These are phyloP conservation scores for Vaucheria bursata DNA, from an alignment of 352 stramenopile species.

Conservation along the genomic window DNA sequence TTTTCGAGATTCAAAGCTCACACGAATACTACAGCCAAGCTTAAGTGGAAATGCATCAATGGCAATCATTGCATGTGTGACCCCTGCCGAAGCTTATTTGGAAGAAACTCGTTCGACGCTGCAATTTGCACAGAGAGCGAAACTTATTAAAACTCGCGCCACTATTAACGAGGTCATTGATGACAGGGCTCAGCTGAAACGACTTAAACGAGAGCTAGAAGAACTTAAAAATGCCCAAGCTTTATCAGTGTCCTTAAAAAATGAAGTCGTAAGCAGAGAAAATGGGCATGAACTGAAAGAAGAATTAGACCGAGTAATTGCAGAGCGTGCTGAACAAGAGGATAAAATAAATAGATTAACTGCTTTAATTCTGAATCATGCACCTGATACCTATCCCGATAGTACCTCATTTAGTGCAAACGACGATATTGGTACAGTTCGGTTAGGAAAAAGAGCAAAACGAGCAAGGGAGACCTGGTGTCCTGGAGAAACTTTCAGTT, in stretches of 20 bases:
- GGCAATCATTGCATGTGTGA: slow-evolving; percentile 90
- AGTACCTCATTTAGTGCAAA: background rate
- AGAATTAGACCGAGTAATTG: slow-evolving; percentile 22
- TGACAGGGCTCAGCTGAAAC: slow-evolving; percentile 45
- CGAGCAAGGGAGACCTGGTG: slow-evolving; percentile 45
- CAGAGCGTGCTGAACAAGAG: slow-evolving; percentile 30
- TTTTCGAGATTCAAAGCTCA: slow-evolving; percentile 96
- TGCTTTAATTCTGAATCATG: slow-evolving; percentile 30
- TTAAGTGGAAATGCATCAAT: slow-evolving; percentile 88
- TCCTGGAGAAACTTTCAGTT: too few species aligned
- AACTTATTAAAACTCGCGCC: slow-evolving; percentile 71
- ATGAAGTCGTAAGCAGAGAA: background rate
- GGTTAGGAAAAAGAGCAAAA: slow-evolving; percentile 18
- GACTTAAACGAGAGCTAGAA: slow-evolving; percentile 40
- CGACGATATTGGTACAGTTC: background rate
- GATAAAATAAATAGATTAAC: slow-evolving; percentile 41
- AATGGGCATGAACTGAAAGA: slow-evolving; percentile 1
- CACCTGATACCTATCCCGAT: background rate
- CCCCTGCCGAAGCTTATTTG: slow-evolving; percentile 78
- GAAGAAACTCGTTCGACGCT: slow-evolving; percentile 81
- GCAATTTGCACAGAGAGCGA: slow-evolving; percentile 85
- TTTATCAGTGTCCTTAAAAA: background rate
- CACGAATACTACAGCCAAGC: slow-evolving; percentile 88
- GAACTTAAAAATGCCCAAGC: slow-evolving; percentile 24
- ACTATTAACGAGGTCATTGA: slow-evolving; percentile 47